A percentile compares a stretch with the other conserved stretches of the same genome.
These are phyloP conservation scores for Diaporthe sp. DNA, from an alignment of 2,329 filamentous ascomycete genomes.

Conservation along the genomic window DNA sequence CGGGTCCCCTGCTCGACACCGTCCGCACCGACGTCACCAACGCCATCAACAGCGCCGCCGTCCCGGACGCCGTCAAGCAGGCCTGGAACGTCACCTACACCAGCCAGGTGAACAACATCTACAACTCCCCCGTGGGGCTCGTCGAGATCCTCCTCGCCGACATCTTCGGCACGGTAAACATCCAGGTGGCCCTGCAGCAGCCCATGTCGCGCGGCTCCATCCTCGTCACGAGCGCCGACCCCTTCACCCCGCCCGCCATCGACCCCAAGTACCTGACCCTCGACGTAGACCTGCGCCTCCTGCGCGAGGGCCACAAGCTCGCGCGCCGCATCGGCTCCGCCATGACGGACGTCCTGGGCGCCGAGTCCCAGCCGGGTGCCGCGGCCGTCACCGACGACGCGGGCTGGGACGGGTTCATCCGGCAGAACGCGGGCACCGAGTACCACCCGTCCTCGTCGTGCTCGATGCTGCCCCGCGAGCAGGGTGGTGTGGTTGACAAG, in stretches of 20 bases:
- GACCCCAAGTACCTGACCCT: constrained; percentile 56
- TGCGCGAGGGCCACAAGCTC: constrained; percentile 54
- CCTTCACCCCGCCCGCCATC: constrained; percentile 53
- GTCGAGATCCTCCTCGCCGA: constrained; percentile 46
- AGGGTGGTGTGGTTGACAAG: constrained; percentile 59
- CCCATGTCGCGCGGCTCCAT: constrained; percentile 66
- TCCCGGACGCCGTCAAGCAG: constrained; percentile 42
- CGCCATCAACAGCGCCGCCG: constrained; percentile 14
- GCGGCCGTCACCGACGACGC: constrained; percentile 41
- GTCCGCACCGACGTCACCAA: neutral
- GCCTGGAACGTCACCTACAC: constrained; percentile 45
- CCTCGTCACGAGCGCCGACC: constrained; percentile 61
- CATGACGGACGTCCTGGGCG: constrained; percentile 49
- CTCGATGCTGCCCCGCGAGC: constrained; percentile 57
- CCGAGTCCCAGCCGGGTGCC: constrained; percentile 52
- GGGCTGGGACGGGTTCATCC: constrained; percentile 43
- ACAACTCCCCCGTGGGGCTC: constrained; percentile 39
- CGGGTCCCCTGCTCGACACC: neutral
- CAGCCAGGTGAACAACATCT: constrained; percentile 44
- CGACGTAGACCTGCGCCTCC: constrained; percentile 64
- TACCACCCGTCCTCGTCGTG: constrained; percentile 59
- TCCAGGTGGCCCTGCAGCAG: constrained; percentile 43
- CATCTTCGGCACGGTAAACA: constrained; percentile 38
- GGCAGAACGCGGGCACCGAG: constrained; percentile 41
- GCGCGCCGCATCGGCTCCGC: constrained; percentile 45